Conservation (phyloP, 2,329 filamentous ascomycete genomes). For the Pyricularia sp. region DNA sequence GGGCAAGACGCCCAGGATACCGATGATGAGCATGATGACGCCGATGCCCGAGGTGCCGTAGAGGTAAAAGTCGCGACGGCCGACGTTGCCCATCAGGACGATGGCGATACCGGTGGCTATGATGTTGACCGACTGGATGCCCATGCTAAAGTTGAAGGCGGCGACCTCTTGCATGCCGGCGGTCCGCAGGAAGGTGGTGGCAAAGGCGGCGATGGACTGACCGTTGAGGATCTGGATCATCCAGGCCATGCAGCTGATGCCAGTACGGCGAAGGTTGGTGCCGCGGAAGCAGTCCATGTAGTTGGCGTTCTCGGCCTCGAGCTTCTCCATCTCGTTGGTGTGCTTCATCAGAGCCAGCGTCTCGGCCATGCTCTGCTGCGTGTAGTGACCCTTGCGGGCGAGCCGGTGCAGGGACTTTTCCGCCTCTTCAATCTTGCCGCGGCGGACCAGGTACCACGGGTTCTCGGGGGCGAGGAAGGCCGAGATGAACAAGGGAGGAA, state of each 20-base stretch:
- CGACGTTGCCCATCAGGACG: slow-evolving; percentile 35
- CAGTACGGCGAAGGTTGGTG: slow-evolving; percentile 40
- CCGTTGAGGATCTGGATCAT: slow-evolving; percentile 56
- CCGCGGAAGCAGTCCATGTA: slow-evolving; percentile 42
- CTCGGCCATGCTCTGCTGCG: slow-evolving; percentile 34
- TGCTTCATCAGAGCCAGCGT: slow-evolving; percentile 46
- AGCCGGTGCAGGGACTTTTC: slow-evolving; percentile 29
- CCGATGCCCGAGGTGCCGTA: slow-evolving; percentile 27
- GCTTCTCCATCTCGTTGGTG: slow-evolving; percentile 46
- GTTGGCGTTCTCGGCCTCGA: slow-evolving; percentile 35
- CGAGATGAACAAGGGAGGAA: slow-evolving; percentile 31
- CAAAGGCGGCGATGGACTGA: slow-evolving; percentile 51
- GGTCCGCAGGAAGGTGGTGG: slow-evolving; percentile 51
- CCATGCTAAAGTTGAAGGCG: slow-evolving; percentile 46
- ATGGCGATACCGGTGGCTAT: slow-evolving; percentile 44
- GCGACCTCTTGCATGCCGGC: slow-evolving; percentile 38
- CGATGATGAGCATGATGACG: slow-evolving; percentile 25
- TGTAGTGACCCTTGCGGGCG: slow-evolving; percentile 27
- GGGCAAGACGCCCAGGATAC: slow-evolving; percentile 27
- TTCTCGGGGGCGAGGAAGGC: slow-evolving; percentile 38
- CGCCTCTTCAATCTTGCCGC: slow-evolving; percentile 29
- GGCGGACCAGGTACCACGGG: slow-evolving; percentile 40
- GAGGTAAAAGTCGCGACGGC: slow-evolving; percentile 22
- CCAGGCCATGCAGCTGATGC: slow-evolving; percentile 52
- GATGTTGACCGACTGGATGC: slow-evolving; percentile 39